These are phyloP conservation scores for Trifolium subterraneum DNA, from an alignment of 306 rosid genomes.

Conservation along the genomic window DNA sequence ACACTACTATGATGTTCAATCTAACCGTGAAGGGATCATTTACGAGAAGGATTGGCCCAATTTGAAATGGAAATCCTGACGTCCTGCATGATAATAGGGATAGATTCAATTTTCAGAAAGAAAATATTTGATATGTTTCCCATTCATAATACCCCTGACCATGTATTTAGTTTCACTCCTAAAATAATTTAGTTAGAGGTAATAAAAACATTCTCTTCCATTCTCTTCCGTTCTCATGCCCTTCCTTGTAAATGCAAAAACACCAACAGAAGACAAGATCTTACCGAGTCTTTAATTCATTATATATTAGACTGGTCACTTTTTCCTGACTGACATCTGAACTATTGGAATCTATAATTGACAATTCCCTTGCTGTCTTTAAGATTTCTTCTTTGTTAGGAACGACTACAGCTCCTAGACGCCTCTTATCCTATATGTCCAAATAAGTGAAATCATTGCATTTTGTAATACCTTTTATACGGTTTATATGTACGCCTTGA, in stretches of 20 bases:
- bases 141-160: conserved; percentile 15
- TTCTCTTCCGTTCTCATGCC: not conserved
- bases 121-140: conserved; percentile 17
- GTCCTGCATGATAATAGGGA: conserved; percentile 63
- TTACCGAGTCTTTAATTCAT: conserved; percentile 74
- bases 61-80: conserved; percentile 71
- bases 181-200: not conserved
- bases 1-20: conserved; percentile 2
- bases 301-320: conserved; percentile 57
- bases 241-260: not conserved
- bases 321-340: conserved; percentile 66
- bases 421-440: conserved; percentile 76
- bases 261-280: conserved; percentile 9
- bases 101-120: conserved; percentile 26
- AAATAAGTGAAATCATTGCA: conserved; percentile 11
- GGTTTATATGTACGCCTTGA: conserved; percentile 25
- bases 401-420: conserved; percentile 89
- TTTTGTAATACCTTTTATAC: conserved; percentile 3
- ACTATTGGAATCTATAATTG: conserved; percentile 52
- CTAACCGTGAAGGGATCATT: conserved; percentile 88
- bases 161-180: not conserved
- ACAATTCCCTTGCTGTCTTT: conserved; percentile 60
- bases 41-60: conserved; percentile 83
- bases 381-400: conserved; percentile 86
- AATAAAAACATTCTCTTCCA: conserved; percentile 17